Percentiles rank a stretch among this genome's conserved stretches.
Evolutionary conservation across 2,329 filamentous ascomycete genomes (phyloP).

Genomic region (Fusarium aywerte): DNA sequence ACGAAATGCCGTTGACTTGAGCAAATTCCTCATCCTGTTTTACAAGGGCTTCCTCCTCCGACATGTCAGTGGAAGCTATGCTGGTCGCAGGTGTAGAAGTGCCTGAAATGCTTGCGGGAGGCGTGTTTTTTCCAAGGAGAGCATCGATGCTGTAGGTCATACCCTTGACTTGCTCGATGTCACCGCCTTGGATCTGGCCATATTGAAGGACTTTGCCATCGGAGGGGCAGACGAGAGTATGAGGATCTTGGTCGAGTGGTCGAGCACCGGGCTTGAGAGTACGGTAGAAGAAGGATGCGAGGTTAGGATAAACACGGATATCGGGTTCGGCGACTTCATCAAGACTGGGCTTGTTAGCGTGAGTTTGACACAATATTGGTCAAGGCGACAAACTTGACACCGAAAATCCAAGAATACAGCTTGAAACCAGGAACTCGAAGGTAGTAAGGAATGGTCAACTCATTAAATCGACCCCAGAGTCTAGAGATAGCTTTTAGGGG

Average conservation of each 20-base stretch:
- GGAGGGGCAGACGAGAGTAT: conserved; percentile 85
- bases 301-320: conserved; percentile 88
- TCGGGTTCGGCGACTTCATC: conserved; percentile 89
- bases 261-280: conserved; percentile 88
- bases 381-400: conserved; percentile 71
- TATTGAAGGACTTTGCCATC: conserved; percentile 94
- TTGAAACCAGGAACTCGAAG: conserved; percentile 90
- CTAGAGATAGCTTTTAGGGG: conserved; percentile 91
- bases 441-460: conserved; percentile 87
- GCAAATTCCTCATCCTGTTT: conserved; percentile 92
- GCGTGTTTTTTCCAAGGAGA: conserved; percentile 77
- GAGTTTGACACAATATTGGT: background rate
- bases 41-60: conserved; percentile 72
- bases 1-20: conserved; percentile 91
- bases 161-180: conserved; percentile 98
- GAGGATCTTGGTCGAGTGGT: conserved; percentile 82
- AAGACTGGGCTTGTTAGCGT: conserved; percentile 65
- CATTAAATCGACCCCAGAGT: conserved; percentile 91
- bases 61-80: conserved; percentile 46
- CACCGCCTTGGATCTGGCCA: conserved; percentile 88
- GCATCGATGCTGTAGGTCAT: conserved; percentile 98
- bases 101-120: conserved; percentile 64
- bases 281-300: conserved; percentile 97
- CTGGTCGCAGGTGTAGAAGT: conserved; percentile 43
- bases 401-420: conserved; percentile 89